Conservation (phyloP, 306 rosid species). For the Quercus engelmannii region DNA sequence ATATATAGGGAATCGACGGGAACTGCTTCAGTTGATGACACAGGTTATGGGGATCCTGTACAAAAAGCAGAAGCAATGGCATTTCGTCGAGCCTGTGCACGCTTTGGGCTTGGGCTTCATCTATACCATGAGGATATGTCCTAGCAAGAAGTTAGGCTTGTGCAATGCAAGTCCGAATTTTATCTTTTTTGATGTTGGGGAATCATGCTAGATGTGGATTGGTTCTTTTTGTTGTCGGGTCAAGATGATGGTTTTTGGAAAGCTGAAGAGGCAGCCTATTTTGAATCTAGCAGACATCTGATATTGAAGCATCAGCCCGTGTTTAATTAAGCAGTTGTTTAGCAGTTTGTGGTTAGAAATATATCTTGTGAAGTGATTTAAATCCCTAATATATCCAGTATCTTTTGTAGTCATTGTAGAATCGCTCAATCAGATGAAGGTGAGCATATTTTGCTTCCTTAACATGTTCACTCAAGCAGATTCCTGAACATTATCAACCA, state of each 20-base stretch:
- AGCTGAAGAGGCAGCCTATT: not conserved
- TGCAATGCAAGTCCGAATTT: not conserved
- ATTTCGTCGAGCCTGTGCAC: constrained; percentile 93
- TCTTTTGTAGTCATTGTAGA: no score
- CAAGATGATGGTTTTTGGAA: not conserved
- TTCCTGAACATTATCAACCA: no score
- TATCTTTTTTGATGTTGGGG: not conserved
- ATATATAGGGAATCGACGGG: constrained; percentile 78
- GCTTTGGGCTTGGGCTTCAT: constrained; percentile 80
- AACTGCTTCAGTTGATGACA: constrained; percentile 67
- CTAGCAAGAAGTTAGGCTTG: constrained; percentile 15
- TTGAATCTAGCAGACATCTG: not conserved
- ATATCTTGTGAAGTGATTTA: not conserved
- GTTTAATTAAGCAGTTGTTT: not conserved
- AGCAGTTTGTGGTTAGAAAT: not conserved
- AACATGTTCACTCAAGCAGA: no score
- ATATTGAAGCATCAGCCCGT: not conserved
- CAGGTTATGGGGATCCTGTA: constrained; percentile 78
- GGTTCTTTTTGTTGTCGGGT: not conserved
- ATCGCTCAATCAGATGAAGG: no score
- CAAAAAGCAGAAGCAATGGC: constrained; percentile 97
- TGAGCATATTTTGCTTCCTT: no score
- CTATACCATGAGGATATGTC: constrained; percentile 71
- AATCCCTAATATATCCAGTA: no score
- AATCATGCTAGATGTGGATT: not conserved